These are phyloP conservation scores for Wickerhamiella brachini DNA, from an alignment of 805 yeast species.

Conservation along the genomic window DNA sequence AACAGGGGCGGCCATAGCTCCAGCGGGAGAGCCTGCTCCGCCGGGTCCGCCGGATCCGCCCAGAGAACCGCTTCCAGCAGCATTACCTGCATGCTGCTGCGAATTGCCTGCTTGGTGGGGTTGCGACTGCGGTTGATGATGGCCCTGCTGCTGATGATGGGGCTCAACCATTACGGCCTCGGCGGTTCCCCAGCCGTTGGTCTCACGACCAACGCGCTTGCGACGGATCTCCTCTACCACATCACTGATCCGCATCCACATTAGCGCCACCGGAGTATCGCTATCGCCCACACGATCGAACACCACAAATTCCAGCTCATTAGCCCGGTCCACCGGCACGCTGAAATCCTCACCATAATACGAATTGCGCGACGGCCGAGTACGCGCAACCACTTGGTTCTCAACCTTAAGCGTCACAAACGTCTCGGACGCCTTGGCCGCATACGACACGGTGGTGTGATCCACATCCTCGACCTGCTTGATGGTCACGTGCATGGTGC, in stretches of 20 bases:
- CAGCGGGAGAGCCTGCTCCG: constrained; percentile 3
- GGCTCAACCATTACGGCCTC: constrained; percentile 19
- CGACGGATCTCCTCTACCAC: constrained; percentile 90
- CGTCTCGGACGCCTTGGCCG: constrained; percentile 68
- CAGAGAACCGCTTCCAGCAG: constrained; percentile 2
- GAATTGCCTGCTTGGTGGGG: no score
- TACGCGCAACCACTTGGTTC: constrained; percentile 73
- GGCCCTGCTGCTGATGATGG: constrained; percentile 24
- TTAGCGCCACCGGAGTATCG: constrained; percentile 68
- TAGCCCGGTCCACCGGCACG: constrained; percentile 75
- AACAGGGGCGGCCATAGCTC: not conserved
- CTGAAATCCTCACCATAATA: constrained; percentile 68
- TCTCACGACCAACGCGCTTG: constrained; percentile 50
- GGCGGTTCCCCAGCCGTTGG: constrained; percentile 76
- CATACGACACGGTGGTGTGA: constrained; percentile 67
- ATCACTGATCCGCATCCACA: constrained; percentile 85
- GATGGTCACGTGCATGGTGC: constrained; percentile 59
- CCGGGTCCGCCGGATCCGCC: not conserved
- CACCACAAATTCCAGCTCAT: constrained; percentile 79
- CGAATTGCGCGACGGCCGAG: constrained; percentile 50
- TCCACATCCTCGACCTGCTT: constrained; percentile 78
- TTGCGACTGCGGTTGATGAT: no score
- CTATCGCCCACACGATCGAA: constrained; percentile 63
- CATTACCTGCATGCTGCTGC: constrained; percentile 4
- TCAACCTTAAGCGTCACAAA: constrained; percentile 69